Percentiles rank a stretch among this genome's conserved stretches.
phyloP scores from a whole-genome alignment of 2,329 filamentous ascomycete genomes.

The Botrytis deweyae region DNA sequence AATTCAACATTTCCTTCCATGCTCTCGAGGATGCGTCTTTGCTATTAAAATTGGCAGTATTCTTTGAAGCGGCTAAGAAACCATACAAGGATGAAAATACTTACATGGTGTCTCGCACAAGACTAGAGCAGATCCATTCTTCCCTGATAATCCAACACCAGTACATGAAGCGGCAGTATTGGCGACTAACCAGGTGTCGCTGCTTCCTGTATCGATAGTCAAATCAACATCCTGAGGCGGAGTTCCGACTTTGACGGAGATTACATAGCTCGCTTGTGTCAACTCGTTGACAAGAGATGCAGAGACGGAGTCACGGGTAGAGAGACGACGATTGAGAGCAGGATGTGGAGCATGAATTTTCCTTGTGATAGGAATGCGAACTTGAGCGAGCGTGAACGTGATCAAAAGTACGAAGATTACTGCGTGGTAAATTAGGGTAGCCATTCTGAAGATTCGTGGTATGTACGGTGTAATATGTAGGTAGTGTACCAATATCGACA shows the following conservation, averaged over 20 bases:
- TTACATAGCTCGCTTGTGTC: constrained; percentile 49
- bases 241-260: constrained; percentile 55
- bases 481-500: background rate
- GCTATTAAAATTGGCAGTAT: background rate
- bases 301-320: constrained; percentile 25
- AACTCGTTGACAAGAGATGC: constrained; percentile 48
- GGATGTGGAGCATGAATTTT: background rate
- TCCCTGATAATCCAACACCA: constrained; percentile 19
- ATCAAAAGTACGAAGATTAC: background rate
- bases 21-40: too few relatives aligned
- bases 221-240: constrained; percentile 55
- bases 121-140: constrained; percentile 29
- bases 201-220: constrained; percentile 61
- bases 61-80: background rate
- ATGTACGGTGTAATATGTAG: background rate
- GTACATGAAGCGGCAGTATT: constrained; percentile 39
- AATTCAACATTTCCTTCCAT: background rate
- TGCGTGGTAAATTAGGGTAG: too few relatives aligned
- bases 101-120: constrained; percentile 44
- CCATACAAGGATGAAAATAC: constrained; percentile 39
- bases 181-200: constrained; percentile 56
- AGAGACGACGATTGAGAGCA: constrained; percentile 1
- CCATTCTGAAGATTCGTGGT: background rate
- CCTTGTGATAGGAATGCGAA: constrained; percentile 6
- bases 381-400: background rate